Evolutionary conservation across 2,329 filamentous ascomycete genomes (phyloP).

Genomic region (Cercospora brassicicola): DNA sequence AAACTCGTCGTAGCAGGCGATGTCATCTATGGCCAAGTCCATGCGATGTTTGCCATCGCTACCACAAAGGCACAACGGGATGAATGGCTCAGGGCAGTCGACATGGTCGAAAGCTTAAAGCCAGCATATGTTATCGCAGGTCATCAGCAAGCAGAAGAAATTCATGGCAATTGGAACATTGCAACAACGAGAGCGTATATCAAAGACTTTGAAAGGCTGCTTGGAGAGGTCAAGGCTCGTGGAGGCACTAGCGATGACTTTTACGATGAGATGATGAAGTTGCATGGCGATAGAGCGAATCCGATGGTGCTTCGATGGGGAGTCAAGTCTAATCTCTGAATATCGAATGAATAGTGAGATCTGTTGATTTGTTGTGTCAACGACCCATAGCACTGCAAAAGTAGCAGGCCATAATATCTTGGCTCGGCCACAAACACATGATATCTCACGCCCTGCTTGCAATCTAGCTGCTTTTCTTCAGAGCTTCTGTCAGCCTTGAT

Average conservation of each 20-base stretch:
- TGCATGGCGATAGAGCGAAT: neutral
- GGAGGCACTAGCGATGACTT: neutral
- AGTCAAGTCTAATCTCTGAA: neutral
- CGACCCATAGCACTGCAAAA: too few species aligned
- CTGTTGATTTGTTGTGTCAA: too few species aligned
- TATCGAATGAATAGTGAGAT: neutral
- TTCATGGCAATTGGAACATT: conserved; percentile 10
- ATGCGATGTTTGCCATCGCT: conserved; percentile 15
- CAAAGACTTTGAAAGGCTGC: conserved; percentile 6
- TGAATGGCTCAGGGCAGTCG: conserved; percentile 17
- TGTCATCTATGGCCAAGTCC: conserved; percentile 19
- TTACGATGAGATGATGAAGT: neutral
- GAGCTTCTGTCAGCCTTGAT: neutral
- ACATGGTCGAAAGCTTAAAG: conserved; percentile 13
- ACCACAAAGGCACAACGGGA: conserved; percentile 12
- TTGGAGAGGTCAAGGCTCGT: neutral
- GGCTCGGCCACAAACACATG: too few species aligned
- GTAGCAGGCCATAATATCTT: too few species aligned
- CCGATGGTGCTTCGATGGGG: neutral
- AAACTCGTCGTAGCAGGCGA: conserved; percentile 17
- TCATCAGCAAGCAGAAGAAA: conserved; percentile 13
- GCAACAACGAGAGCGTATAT: conserved; percentile 14
- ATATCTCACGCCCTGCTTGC: too few species aligned
- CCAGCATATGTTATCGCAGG: conserved; percentile 13
- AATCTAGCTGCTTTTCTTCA: neutral